Conservation (phyloP, 2,329 filamentous ascomycete species). For the Ustulina deusta region DNA sequence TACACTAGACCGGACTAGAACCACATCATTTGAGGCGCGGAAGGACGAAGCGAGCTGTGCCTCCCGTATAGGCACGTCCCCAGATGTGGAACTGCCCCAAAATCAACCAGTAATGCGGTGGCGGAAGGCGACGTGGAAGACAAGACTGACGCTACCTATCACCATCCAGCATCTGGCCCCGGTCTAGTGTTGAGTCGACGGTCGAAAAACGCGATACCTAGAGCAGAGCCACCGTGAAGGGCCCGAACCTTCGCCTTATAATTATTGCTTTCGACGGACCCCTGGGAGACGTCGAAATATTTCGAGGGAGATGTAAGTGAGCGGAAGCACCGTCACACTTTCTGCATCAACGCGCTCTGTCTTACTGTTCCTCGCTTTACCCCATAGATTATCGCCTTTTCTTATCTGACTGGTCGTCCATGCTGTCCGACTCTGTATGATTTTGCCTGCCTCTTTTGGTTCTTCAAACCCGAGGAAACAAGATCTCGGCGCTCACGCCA, state of each 20-base stretch:
- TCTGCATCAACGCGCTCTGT: background rate
- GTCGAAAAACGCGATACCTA: background rate
- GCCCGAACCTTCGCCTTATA: conserved; percentile 9
- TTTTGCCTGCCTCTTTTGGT: conserved; percentile 9
- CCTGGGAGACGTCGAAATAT: background rate
- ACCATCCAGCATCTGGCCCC: conserved; percentile 24
- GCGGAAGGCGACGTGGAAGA: background rate
- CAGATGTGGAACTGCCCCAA: background rate
- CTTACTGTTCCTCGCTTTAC: conserved; percentile 18
- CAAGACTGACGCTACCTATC: conserved; percentile 25
- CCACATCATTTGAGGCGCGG: conserved; percentile 11
- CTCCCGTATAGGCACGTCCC: conserved; percentile 29
- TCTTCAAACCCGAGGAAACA: background rate
- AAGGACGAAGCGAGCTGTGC: conserved; percentile 35
- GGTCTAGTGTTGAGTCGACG: conserved; percentile 19
- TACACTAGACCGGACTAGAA: background rate
- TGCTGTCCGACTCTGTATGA: background rate
- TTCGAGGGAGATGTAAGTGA: background rate
- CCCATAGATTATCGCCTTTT: background rate
- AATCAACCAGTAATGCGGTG: conserved; percentile 8
- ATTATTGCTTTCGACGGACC: background rate
- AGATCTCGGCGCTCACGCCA: background rate
- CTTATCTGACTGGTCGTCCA: background rate
- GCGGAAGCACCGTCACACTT: conserved; percentile 4
- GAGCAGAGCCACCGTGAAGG: conserved; percentile 14